Conservation (phyloP, 2,329 filamentous ascomycete genomes). For the Esteya vermicola region DNA sequence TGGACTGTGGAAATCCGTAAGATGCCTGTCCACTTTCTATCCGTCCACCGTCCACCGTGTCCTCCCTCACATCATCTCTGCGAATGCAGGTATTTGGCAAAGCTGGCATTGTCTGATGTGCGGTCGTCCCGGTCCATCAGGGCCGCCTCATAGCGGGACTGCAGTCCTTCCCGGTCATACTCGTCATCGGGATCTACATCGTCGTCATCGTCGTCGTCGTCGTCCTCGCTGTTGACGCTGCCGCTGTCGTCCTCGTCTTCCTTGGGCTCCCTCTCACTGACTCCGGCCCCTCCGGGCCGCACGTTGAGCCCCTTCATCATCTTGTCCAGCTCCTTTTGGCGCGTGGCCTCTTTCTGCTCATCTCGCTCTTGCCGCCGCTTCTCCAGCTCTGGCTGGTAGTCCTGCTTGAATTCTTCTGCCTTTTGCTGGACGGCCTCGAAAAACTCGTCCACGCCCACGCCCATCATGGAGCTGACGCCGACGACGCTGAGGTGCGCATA, state of each 20-base stretch:
- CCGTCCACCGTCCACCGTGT: no score
- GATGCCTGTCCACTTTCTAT: not conserved
- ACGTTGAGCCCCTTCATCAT: conserved; percentile 84
- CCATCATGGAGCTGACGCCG: conserved; percentile 84
- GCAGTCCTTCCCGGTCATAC: conserved; percentile 49
- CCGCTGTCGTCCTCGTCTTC: conserved; percentile 30
- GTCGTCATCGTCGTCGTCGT: conserved; percentile 44
- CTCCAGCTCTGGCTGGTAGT: conserved; percentile 89
- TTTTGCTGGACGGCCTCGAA: conserved; percentile 83
- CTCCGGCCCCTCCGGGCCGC: conserved; percentile 16
- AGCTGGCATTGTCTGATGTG: conserved; percentile 41
- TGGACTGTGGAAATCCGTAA: no score
- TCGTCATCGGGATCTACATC: conserved; percentile 46
- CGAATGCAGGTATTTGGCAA: conserved; percentile 43
- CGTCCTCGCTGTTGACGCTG: conserved; percentile 28
- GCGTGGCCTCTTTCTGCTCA: conserved; percentile 52
- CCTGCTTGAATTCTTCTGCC: conserved; percentile 70
- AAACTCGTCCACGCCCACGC: conserved; percentile 83
- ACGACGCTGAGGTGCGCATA: conserved; percentile 90
- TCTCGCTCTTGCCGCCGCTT: conserved; percentile 62
- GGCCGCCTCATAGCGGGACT: conserved; percentile 64
- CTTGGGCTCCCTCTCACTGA: conserved; percentile 13
- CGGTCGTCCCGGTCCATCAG: conserved; percentile 40
- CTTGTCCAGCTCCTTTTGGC: conserved; percentile 74
- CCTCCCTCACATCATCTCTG: conserved; percentile 17